Base-by-base conservation (phyloP, 257 asterid genomes). In the Petunia axillaris region DNA sequence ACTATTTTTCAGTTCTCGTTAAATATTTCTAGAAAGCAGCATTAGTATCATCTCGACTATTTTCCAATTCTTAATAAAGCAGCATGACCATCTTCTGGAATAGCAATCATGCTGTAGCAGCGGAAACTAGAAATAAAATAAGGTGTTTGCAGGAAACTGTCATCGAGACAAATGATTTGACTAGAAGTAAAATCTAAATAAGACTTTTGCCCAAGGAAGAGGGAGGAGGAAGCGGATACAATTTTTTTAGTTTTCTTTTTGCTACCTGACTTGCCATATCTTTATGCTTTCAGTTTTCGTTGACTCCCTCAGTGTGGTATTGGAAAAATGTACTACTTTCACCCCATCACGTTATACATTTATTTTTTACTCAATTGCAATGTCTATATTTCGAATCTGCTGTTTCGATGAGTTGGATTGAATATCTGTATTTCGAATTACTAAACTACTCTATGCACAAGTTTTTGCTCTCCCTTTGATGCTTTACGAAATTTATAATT, bases 21-120 rank as follows among this genome's bases (percentile, higher is more conserved):
- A 25, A 25, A 25, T 25, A 25, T 25, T 25, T 25, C 60, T 3
- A 48, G 60, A 48, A 71, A 71, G 43, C 40, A 48, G 6, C 77
- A 71, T 48, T 8, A 25, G 8, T 10, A 71, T 48, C 77, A 35
- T 48, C 77, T 70, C 25, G 59, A 71, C 58, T 46, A 70, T 43
- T 9, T 46, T 71, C 35, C 1, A 41, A 66, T 66, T 66, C 54
- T 66, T 66, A 40, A 40, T 66, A 64, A 64, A 64, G 73, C 5
- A 11, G 50, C 50, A 39, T 6, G 25, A 64, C 57, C 40, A 44
- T 67, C 55, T 39, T 67, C 39, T 67, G 39, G 48, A 68, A n/a
- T 68, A 16, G 43, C 76, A 68, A 68, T 68, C 40, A 48, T 16
- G 59, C 43, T 70, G 77, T 8, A 70, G 43, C 77, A 16, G n/a